Evolutionary conservation across 2,329 filamentous ascomycete species (phyloP).

Genomic region (Chrysoporthe austroafricana): DNA sequence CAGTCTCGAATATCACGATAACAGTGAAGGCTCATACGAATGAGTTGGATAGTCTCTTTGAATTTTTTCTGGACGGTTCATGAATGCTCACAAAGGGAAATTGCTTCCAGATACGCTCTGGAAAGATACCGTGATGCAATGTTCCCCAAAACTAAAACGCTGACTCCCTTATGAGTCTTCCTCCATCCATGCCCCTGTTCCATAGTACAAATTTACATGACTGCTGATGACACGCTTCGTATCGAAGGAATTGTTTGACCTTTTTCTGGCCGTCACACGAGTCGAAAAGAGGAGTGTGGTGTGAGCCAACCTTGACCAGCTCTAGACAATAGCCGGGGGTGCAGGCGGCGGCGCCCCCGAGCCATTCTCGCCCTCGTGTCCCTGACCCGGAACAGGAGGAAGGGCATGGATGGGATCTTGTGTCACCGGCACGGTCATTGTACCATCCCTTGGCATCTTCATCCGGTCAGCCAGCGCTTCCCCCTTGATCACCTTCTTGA

Average conservation of each 20-base stretch:
- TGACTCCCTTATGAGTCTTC: constrained; percentile 1
- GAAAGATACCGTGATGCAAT: constrained; percentile 15
- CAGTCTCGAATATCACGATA: too few species aligned
- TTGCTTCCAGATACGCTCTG: constrained; percentile 19
- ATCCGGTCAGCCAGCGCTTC: constrained; percentile 77
- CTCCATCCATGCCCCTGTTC: neutral
- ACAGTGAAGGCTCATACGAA: neutral
- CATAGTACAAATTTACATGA: constrained; percentile 17
- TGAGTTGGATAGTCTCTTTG: constrained; percentile 11
- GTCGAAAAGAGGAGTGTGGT: neutral
- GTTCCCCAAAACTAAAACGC: neutral
- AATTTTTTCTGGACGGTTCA: constrained; percentile 6
- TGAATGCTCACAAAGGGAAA: constrained; percentile 12
- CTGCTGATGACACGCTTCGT: neutral
- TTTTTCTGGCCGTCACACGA: neutral
- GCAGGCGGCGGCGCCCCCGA: constrained; percentile 25
- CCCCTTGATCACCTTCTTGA: constrained; percentile 85
- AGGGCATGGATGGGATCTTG: constrained; percentile 28
- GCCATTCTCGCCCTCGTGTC: constrained; percentile 21
- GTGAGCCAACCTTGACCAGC: neutral
- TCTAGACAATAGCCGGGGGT: constrained; percentile 24
- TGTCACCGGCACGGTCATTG: constrained; percentile 68
- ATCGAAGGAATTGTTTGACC: neutral
- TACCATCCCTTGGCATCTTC: constrained; percentile 56
- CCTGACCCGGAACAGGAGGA: constrained; percentile 23